Percentiles rank a stretch among this genome's conserved stretches.
Evolutionary conservation across 257 asterid species (phyloP).

Genomic region (Solanum chiquidenum): DNA sequence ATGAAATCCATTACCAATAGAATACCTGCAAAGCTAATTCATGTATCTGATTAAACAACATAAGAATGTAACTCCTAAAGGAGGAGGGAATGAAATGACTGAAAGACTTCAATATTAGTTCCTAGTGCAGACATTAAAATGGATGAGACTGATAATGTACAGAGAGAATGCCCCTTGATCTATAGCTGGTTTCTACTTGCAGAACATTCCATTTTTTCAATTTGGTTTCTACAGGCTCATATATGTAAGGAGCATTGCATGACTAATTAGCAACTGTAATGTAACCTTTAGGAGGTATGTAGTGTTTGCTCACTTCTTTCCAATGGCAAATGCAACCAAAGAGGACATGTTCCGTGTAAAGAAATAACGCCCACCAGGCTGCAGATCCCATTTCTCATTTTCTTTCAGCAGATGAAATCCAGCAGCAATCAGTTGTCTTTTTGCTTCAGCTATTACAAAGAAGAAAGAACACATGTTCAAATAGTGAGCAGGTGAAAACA

Average conservation of each 20-base stretch:
- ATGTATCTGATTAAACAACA: constrained; percentile 7
- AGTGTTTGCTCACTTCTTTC: constrained; percentile 64
- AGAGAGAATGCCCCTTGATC: neutral
- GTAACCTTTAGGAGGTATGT: neutral
- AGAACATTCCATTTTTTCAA: neutral
- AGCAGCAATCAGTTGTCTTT: constrained; percentile 70
- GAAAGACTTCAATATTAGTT: neutral
- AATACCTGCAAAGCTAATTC: constrained; percentile 65
- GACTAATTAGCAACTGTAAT: neutral
- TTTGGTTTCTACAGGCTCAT: neutral
- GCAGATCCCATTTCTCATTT: constrained; percentile 86
- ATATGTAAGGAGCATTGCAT: neutral
- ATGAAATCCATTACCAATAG: constrained; percentile 78
- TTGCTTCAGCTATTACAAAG: constrained; percentile 69
- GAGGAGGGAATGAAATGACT: neutral
- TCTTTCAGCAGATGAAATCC: constrained; percentile 85
- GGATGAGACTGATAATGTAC: neutral
- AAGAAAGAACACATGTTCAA: neutral
- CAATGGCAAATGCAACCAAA: constrained; percentile 88
- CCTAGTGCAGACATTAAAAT: neutral
- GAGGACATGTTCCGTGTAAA: constrained; percentile 97
- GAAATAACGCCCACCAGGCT: constrained; percentile 97
- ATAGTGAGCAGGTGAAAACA: neutral
- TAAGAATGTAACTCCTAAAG: neutral
- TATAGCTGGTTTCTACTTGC: neutral